phyloP scores from a whole-genome alignment of 164 flowering plant genomes.

The Platanus orientalis region DNA sequence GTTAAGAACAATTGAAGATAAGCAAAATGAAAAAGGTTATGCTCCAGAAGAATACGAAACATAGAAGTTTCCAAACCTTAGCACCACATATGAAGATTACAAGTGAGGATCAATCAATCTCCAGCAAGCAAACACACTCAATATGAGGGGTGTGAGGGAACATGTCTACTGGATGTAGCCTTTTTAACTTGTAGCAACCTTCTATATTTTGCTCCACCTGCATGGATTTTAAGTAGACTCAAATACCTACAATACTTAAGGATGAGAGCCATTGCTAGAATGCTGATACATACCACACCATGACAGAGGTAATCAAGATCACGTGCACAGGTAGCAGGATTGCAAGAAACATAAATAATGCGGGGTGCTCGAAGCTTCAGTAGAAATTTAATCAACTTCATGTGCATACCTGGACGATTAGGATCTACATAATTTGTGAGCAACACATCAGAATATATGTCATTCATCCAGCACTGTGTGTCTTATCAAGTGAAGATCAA shows the following conservation, averaged over 20 bases:
- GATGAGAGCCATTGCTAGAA: background rate
- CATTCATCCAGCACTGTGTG: background rate
- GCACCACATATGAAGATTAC: background rate
- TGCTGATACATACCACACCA: slow-evolving; percentile 57
- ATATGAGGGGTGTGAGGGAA: slow-evolving; percentile 99
- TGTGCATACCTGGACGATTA: slow-evolving; percentile 98
- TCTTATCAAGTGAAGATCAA: background rate
- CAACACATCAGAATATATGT: background rate
- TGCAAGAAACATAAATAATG: slow-evolving; percentile 89
- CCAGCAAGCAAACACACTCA: slow-evolving; percentile 86
- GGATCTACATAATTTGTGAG: slow-evolving; percentile 61
- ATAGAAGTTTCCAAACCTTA: background rate
- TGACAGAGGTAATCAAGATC: slow-evolving; percentile 97
- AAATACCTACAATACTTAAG: background rate
- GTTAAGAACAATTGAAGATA: too few species aligned
- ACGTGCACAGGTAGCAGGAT: slow-evolving; percentile 97
- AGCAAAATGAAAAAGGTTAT: background rate
- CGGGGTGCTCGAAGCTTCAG: slow-evolving; percentile 68
- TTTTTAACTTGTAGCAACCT: slow-evolving; percentile 76
- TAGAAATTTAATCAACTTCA: slow-evolving; percentile 81
- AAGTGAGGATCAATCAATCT: slow-evolving; percentile 39
- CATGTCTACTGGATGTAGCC: slow-evolving; percentile 97
- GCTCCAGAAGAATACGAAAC: background rate
- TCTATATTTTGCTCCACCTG: slow-evolving; percentile 66
- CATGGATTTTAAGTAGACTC: slow-evolving; percentile 10